phyloP scores from a whole-genome alignment of 768 basidiomycete species.

The Lactarius sanguifluus region DNA sequence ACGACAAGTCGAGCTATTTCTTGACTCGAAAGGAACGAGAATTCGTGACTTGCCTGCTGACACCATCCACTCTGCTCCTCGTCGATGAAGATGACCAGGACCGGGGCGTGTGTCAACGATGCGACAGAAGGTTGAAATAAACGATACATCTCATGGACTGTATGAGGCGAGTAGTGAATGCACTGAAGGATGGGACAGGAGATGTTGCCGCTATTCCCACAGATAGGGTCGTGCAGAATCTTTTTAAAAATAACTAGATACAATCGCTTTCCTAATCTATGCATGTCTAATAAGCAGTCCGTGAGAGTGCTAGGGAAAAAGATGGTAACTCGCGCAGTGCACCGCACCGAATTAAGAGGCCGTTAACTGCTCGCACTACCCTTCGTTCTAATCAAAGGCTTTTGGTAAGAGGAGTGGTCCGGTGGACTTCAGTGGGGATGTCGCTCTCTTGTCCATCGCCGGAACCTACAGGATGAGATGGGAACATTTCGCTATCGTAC shows the following conservation, averaged over 20 bases:
- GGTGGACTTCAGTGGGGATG: conserved; percentile 42
- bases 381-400: conserved; percentile 48
- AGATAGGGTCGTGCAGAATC: background rate
- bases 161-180: background rate
- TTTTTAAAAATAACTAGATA: background rate
- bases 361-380: conserved; percentile 12
- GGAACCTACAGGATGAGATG: conserved; percentile 38
- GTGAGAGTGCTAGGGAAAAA: background rate
- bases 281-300: conserved; percentile 12
- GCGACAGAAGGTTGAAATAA: conserved; percentile 34
- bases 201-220: background rate
- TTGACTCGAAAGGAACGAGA: background rate
- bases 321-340: conserved; percentile 3
- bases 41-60: conserved; percentile 35
- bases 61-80: conserved; percentile 40
- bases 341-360: conserved; percentile 17
- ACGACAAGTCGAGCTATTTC: background rate
- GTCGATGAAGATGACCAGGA: conserved; percentile 36
- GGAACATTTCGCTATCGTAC: conserved; percentile 35
- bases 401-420: conserved; percentile 63
- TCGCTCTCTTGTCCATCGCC: conserved; percentile 32
- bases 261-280: conserved; percentile 18
- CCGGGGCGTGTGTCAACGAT: conserved; percentile 36
- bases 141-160: conserved; percentile 23
- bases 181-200: background rate